Evolutionary conservation across 2,329 filamentous ascomycete species (phyloP).

Genomic region (Aureobasidium sp.): DNA sequence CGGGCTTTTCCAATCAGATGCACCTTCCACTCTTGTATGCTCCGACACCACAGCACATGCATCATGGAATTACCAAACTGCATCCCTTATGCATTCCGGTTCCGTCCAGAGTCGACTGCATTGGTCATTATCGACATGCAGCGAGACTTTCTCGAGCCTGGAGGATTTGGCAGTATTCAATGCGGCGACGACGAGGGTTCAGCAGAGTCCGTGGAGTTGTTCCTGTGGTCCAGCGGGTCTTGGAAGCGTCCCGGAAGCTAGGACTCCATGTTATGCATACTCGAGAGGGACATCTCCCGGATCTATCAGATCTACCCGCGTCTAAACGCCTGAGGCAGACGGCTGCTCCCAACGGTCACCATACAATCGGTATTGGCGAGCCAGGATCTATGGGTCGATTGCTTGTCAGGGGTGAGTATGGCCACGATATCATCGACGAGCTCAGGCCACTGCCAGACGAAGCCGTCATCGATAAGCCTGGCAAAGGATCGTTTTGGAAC

Average conservation of each 20-base stretch:
- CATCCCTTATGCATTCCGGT: conserved; percentile 37
- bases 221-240: conserved; percentile 25
- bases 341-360: conserved; percentile 37
- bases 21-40: neutral
- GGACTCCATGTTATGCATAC: conserved; percentile 43
- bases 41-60: neutral
- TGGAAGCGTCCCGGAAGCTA: conserved; percentile 35
- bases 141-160: conserved; percentile 42
- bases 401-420: conserved; percentile 46
- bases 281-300: conserved; percentile 42
- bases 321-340: conserved; percentile 44
- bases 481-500: conserved; percentile 53
- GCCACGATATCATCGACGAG: conserved; percentile 49
- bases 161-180: conserved; percentile 46
- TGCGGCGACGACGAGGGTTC: conserved; percentile 31
- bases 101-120: conserved; percentile 39
- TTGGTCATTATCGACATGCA: conserved; percentile 47
- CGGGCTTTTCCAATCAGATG: neutral
- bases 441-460: conserved; percentile 44
- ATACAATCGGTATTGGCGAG: conserved; percentile 44
- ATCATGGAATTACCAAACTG: neutral
- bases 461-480: conserved; percentile 50
- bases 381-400: conserved; percentile 46
- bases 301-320: conserved; percentile 46
- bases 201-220: conserved; percentile 22